Conservation (phyloP, 2,329 filamentous ascomycete genomes). For the Paracoccidioides brasiliensis region DNA sequence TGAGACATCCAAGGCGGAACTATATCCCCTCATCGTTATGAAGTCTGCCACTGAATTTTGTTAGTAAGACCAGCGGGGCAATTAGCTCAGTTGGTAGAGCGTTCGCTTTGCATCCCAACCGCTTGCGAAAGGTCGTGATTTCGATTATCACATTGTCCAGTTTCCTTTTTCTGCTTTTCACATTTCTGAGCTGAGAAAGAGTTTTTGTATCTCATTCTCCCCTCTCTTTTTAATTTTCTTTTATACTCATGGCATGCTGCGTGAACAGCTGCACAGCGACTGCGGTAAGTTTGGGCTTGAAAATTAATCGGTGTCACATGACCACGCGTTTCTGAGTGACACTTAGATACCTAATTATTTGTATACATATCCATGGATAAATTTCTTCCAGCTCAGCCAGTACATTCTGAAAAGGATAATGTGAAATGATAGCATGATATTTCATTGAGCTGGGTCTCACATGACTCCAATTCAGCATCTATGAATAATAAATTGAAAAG, state of each 20-base stretch:
- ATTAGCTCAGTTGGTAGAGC: slow-evolving; percentile 10
- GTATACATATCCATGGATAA: neutral
- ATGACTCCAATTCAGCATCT: neutral
- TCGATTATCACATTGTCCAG: slow-evolving; percentile 12
- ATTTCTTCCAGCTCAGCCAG: neutral
- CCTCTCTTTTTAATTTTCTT: neutral
- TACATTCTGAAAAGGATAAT: neutral
- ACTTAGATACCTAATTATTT: neutral
- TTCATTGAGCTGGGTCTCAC: neutral
- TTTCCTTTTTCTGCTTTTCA: slow-evolving; percentile 2
- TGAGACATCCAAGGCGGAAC: too few relatives aligned
- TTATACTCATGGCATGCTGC: neutral
- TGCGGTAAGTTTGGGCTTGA: too few relatives aligned
- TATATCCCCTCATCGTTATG: too few relatives aligned
- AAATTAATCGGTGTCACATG: neutral
- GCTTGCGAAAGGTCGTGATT: slow-evolving; percentile 10
- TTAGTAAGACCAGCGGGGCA: slow-evolving; percentile 1
- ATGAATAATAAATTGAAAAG: slow-evolving; percentile 7
- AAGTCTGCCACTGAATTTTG: neutral
- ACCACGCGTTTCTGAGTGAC: neutral
- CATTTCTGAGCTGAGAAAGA: neutral
- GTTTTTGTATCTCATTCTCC: neutral
- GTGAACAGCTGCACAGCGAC: too few relatives aligned
- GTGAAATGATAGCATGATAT: neutral
- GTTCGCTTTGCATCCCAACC: slow-evolving; percentile 7